Conservation (phyloP, 2,329 filamentous ascomycete species). For the Purpureocillium takamizusanense region DNA sequence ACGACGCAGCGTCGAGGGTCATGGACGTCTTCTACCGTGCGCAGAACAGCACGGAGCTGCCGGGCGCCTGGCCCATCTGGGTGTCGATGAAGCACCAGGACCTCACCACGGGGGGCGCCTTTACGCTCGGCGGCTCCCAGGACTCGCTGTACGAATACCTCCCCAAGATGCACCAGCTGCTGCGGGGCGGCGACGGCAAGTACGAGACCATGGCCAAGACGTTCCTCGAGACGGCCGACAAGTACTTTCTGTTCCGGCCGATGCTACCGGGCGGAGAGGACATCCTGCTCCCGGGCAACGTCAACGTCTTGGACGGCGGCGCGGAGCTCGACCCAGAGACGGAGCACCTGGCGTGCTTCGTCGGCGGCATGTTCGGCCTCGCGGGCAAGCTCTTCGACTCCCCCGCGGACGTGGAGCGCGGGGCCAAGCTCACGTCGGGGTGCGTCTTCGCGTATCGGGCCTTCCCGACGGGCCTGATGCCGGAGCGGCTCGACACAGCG, state of each 20-base stretch:
- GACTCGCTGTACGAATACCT: constrained; percentile 70
- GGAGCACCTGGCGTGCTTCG: constrained; percentile 41
- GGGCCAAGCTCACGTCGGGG: constrained; percentile 36
- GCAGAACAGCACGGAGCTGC: constrained; percentile 57
- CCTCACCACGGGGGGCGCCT: constrained; percentile 17
- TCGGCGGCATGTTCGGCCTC: constrained; percentile 41
- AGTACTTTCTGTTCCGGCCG: constrained; percentile 54
- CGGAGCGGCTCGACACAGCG: constrained; percentile 35
- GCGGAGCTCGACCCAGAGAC: constrained; percentile 19
- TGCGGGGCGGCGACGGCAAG: constrained; percentile 44
- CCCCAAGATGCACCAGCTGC: constrained; percentile 72
- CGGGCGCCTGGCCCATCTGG: constrained; percentile 64
- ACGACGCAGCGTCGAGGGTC: constrained; percentile 59
- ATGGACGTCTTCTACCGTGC: constrained; percentile 56
- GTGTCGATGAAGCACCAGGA: constrained; percentile 48
- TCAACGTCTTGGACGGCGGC: constrained; percentile 13
- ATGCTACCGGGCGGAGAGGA: constrained; percentile 43
- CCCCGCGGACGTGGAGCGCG: constrained; percentile 32
- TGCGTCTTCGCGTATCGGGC: constrained; percentile 42
- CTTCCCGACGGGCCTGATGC: constrained; percentile 42
- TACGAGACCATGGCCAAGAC: constrained; percentile 49
- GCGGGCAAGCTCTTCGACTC: constrained; percentile 34
- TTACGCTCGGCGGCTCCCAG: constrained; percentile 28
- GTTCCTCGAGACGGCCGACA: constrained; percentile 44
- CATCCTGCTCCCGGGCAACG: constrained; percentile 44